A percentile compares a stretch with the other conserved stretches of the same genome.
Evolutionary conservation across 306 rosid species (phyloP).

Genomic region (Luffa acutangula): DNA sequence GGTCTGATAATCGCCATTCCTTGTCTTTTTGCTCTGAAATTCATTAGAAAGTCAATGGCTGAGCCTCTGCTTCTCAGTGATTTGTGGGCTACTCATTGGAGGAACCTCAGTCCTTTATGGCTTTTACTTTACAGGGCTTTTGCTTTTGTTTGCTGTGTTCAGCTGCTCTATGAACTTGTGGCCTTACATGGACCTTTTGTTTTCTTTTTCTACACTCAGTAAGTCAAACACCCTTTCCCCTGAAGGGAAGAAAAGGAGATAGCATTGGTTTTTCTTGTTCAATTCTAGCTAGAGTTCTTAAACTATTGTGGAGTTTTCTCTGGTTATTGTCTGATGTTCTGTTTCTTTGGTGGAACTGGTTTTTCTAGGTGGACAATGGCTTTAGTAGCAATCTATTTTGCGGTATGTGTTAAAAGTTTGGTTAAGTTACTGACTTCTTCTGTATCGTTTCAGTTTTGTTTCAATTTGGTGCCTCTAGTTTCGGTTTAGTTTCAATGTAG

Average conservation of each 20-base stretch:
- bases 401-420: neutral
- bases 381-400: constrained; percentile 13
- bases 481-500: neutral
- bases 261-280: neutral
- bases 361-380: constrained; percentile 13
- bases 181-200: constrained; percentile 6
- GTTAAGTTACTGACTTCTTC: no score
- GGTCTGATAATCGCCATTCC: constrained; percentile 6
- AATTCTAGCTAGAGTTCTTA: neutral
- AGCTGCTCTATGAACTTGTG: constrained; percentile 4
- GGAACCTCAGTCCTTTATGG: constrained; percentile 10
- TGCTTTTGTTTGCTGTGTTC: constrained; percentile 10
- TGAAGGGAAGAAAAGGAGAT: neutral
- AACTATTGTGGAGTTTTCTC: neutral
- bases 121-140: constrained; percentile 13
- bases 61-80: neutral
- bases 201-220: constrained; percentile 19
- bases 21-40: neutral
- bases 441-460: neutral
- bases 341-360: constrained; percentile 3
- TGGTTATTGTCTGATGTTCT: neutral
- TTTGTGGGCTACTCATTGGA: constrained; percentile 13
- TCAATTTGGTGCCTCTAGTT: neutral
- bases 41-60: constrained; percentile 7
- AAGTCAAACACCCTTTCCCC: neutral